These are phyloP conservation scores for Ustilago lituana DNA, from an alignment of 1,284 basidiomycete species.

Conservation along the genomic window DNA sequence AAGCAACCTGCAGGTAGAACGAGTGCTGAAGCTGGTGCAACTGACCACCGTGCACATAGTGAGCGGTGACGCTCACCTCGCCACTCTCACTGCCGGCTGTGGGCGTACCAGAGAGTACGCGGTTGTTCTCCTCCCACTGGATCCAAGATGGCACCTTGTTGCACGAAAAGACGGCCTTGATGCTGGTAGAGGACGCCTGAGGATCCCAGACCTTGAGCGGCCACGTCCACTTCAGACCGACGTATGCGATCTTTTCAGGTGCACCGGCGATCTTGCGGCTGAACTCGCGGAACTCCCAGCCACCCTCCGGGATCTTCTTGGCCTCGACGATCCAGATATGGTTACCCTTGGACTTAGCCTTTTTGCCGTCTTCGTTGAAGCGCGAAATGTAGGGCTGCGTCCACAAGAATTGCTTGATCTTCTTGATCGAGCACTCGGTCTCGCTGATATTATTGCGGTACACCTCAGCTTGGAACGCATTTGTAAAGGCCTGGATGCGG, in stretches of 20 bases:
- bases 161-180: constrained; percentile 82
- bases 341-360: constrained; percentile 98
- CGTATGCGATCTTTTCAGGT: constrained; percentile 73
- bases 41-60: constrained; percentile 59
- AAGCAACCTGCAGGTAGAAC: constrained; percentile 57
- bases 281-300: constrained; percentile 92
- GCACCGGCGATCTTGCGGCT: constrained; percentile 69
- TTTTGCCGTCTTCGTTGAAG: constrained; percentile 98
- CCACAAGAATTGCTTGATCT: constrained; percentile 95
- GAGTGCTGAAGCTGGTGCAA: constrained; percentile 61
- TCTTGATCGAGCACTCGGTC: constrained; percentile 71
- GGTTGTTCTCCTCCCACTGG: constrained; percentile 77
- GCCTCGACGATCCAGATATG: constrained; percentile 99
- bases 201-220: constrained; percentile 96
- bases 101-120: constrained; percentile 57
- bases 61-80: constrained; percentile 56
- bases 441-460: constrained; percentile 70
- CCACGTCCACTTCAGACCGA: constrained; percentile 85
- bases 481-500: constrained; percentile 97
- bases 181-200: constrained; percentile 71
- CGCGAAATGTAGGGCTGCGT: constrained; percentile 88
- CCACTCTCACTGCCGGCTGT: constrained; percentile 47
- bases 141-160: constrained; percentile 86
- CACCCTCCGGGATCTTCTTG: constrained; percentile 78
- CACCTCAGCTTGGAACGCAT: constrained; percentile 92